Conservation (phyloP, 331 rosid genomes). For the Erythrophleum ivorense region DNA sequence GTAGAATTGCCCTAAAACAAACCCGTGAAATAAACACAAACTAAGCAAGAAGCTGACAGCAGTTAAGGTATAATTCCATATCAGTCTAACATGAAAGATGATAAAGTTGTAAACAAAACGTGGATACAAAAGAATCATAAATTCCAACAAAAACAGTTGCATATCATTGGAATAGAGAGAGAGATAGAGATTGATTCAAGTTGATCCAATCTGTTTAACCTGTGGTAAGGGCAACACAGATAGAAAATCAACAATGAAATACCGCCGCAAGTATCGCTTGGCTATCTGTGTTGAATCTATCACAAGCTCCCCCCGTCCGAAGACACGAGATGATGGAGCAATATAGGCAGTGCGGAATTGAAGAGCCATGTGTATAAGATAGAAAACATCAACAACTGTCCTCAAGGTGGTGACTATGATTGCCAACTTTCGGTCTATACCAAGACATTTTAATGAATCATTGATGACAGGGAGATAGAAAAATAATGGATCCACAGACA, state of each 20-base stretch:
- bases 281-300: constrained; percentile 89
- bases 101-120: constrained; percentile 17
- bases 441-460: constrained; percentile 61
- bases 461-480: constrained; percentile 89
- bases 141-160: constrained; percentile 34
- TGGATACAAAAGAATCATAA: constrained; percentile 26
- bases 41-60: constrained; percentile 3
- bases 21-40: constrained; percentile 22
- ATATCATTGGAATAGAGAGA: not conserved
- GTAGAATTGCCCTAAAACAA: constrained; percentile 4
- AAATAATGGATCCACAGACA: constrained; percentile 93
- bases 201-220: constrained; percentile 54
- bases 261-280: constrained; percentile 77
- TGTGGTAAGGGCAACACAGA: constrained; percentile 93
- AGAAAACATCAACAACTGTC: constrained; percentile 81
- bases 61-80: not conserved
- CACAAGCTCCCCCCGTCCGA: constrained; percentile 99
- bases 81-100: constrained; percentile 2
- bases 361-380: constrained; percentile 93
- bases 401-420: constrained; percentile 82
- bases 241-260: constrained; percentile 85
- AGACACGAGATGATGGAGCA: constrained; percentile 99
- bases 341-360: constrained; percentile 97
- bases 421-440: constrained; percentile 81
- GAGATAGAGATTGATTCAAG: not conserved